A percentile compares a stretch with the other conserved stretches of the same genome.
Evolutionary conservation across 495 filamentous ascomycete genomes (phyloP).

Genomic region (Penicillium parvum): DNA sequence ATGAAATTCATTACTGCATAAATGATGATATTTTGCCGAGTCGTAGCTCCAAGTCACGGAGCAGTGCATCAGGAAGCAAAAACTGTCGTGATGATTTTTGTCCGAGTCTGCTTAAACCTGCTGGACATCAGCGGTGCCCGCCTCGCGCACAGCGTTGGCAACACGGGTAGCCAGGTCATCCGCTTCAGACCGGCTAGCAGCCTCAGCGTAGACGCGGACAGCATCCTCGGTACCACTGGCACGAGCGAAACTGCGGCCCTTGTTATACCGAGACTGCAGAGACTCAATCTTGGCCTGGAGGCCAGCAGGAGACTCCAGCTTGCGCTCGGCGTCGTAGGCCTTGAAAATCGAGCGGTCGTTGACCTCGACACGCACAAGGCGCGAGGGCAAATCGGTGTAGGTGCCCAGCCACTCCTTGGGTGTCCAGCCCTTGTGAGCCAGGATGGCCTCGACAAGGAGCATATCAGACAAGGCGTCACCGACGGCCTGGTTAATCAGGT

Average conservation of each 20-base stretch:
- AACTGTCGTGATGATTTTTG: not conserved
- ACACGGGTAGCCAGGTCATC: constrained; percentile 84
- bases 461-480: constrained; percentile 95
- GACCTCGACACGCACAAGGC: constrained; percentile 89
- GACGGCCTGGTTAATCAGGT: constrained; percentile 96
- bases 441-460: constrained; percentile 91
- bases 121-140: constrained; percentile 26
- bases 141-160: constrained; percentile 60
- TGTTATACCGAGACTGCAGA: constrained; percentile 82
- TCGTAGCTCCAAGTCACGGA: constrained; percentile 4
- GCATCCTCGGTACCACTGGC: constrained; percentile 95
- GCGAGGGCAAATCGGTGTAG: constrained; percentile 93
- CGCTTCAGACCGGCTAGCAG: constrained; percentile 74
- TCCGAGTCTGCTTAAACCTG: constrained; percentile 1
- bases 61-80: not conserved
- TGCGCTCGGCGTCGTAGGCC: constrained; percentile 86
- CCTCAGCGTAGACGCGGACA: constrained; percentile 95
- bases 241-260: constrained; percentile 84
- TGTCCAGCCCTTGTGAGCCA: constrained; percentile 91
- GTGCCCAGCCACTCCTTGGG: constrained; percentile 88
- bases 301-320: constrained; percentile 70
- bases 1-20: constrained; percentile 22
- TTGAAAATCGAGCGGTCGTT: constrained; percentile 80
- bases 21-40: constrained; percentile 16
- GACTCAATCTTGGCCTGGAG: constrained; percentile 82